Conservation (phyloP, 1,139 yeast genomes). For the Yamadazyma diospyri region DNA sequence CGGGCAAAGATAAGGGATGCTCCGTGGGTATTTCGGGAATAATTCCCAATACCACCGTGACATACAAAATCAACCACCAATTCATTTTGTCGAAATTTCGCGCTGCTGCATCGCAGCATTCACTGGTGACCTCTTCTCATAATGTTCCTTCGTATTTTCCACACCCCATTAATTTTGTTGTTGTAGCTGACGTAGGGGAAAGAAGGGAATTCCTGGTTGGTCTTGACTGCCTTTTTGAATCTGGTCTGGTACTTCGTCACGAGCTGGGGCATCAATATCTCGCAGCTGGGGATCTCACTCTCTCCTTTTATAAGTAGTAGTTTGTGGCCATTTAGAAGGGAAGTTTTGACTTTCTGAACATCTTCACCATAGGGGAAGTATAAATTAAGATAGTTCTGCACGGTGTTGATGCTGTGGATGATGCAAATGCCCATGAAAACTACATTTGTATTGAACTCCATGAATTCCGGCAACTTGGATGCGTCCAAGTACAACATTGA, state of each 20-base stretch:
- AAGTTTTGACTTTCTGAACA: constrained; percentile 7
- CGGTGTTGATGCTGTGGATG: constrained; percentile 59
- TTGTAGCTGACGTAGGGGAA: constrained; percentile 55
- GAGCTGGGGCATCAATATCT: constrained; percentile 26
- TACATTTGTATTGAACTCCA: constrained; percentile 14
- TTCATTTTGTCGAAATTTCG: neutral
- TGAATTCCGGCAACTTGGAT: constrained; percentile 14
- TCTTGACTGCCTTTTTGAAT: constrained; percentile 13
- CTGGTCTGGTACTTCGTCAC: constrained; percentile 14
- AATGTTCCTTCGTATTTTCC: constrained; percentile 64
- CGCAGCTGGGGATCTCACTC: constrained; percentile 47
- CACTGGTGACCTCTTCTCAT: constrained; percentile 39
- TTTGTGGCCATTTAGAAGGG: constrained; percentile 23
- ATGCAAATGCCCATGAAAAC: constrained; percentile 44
- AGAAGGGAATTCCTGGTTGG: constrained; percentile 12
- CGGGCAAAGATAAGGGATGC: constrained; percentile 40
- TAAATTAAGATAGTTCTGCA: constrained; percentile 43
- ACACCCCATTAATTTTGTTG: constrained; percentile 52
- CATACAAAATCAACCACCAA: neutral
- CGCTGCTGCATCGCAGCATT: neutral
- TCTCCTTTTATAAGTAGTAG: constrained; percentile 61
- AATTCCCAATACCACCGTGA: constrained; percentile 1
- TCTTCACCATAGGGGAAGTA: constrained; percentile 47
- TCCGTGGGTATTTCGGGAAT: constrained; percentile 6
- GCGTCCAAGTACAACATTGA: constrained; percentile 20